Conservation (phyloP, 176 grass and related monocot species). For the Avena atlantica region DNA sequence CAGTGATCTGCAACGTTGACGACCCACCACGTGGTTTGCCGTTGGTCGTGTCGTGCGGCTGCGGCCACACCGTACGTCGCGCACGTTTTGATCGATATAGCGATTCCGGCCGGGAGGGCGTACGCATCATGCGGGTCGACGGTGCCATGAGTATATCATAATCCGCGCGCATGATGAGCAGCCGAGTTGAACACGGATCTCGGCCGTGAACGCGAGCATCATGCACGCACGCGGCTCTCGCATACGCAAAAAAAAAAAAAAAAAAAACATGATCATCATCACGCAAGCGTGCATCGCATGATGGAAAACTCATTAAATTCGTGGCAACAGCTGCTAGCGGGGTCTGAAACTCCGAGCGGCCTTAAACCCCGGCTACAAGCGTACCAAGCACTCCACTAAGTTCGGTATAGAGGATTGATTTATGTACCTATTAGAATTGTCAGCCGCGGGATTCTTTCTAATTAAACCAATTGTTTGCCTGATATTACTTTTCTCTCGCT, state of each 20-base stretch:
- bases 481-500: too few species aligned
- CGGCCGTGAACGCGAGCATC: neutral
- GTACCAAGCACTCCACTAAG: neutral
- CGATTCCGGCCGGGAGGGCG: neutral
- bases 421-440: too few species aligned
- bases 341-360: neutral
- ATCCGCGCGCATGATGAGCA: neutral
- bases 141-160: constrained; percentile 3
- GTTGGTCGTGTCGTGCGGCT: constrained; percentile 22
- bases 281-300: neutral
- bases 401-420: too few species aligned
- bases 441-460: too few species aligned
- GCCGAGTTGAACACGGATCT: constrained; percentile 1
- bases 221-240: neutral
- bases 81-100: neutral
- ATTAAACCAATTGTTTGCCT: too few species aligned
- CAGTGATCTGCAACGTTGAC: neutral
- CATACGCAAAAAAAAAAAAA: neutral
- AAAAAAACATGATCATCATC: neutral
- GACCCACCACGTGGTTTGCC: neutral
- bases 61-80: constrained; percentile 13
- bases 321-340: neutral
- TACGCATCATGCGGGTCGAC: neutral
- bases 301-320: neutral
- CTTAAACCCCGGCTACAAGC: neutral